Conservation (phyloP, 1,284 basidiomycete genomes). For the Abortiporus biennis region DNA sequence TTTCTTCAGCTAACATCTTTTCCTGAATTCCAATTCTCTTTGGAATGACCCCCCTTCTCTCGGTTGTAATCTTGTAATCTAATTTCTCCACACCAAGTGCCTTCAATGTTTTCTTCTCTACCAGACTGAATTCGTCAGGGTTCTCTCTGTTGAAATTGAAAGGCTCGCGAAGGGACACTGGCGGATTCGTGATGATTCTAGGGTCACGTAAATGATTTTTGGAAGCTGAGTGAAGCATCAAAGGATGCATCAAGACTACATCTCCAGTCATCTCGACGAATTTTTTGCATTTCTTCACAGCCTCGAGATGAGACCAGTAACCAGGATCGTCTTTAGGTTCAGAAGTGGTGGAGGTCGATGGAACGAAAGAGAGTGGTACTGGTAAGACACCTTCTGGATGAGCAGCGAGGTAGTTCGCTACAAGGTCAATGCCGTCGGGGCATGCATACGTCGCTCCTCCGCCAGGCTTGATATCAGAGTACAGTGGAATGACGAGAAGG, state of each 20-base stretch:
- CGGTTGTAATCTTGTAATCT: slow-evolving; percentile 30
- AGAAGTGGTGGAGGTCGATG: slow-evolving; percentile 32
- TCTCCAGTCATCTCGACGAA: slow-evolving; percentile 58
- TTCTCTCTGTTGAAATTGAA: slow-evolving; percentile 45
- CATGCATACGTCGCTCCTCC: slow-evolving; percentile 55
- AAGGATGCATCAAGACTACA: slow-evolving; percentile 55
- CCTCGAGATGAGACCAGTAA: slow-evolving; percentile 37
- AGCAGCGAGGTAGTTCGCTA: slow-evolving; percentile 46
- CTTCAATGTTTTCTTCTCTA: slow-evolving; percentile 44
- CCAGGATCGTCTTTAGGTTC: slow-evolving; percentile 33
- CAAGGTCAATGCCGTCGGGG: slow-evolving; percentile 43
- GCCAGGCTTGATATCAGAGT: slow-evolving; percentile 42
- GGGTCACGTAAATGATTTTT: slow-evolving; percentile 49
- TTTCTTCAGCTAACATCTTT: slow-evolving; percentile 29
- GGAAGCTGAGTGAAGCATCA: slow-evolving; percentile 61
- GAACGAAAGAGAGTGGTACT: slow-evolving; percentile 37
- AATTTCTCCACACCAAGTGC: slow-evolving; percentile 42
- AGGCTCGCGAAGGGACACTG: slow-evolving; percentile 44
- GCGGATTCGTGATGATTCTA: slow-evolving; percentile 58
- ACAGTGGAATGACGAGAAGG: slow-evolving; percentile 53
- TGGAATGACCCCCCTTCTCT: slow-evolving; percentile 24
- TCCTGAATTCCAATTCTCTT: slow-evolving; percentile 22
- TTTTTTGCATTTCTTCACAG: slow-evolving; percentile 34
- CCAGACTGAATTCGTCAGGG: slow-evolving; percentile 43
- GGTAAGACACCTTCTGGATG: slow-evolving; percentile 53